Conservation (phyloP, 768 basidiomycete species). For the Naematelia aurantialba region DNA sequence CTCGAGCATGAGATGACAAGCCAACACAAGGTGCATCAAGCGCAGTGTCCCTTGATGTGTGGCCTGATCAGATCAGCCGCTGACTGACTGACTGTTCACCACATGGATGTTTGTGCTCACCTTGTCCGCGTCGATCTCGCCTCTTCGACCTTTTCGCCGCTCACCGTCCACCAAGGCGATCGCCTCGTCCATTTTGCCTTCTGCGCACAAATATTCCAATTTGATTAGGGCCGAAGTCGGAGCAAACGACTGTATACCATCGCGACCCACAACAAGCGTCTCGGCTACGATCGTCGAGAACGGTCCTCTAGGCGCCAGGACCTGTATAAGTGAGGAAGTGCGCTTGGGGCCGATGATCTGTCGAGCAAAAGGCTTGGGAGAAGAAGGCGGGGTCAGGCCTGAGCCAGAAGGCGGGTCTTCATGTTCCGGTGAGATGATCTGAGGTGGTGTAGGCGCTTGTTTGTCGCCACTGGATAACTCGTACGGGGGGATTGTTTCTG, state of each 20-base stretch:
- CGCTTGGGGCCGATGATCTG: constrained; percentile 29
- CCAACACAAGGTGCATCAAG: constrained; percentile 77
- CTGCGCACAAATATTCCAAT: constrained; percentile 29
- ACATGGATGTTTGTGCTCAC: constrained; percentile 25
- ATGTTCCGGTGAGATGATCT: constrained; percentile 8
- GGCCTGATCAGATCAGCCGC: constrained; percentile 19
- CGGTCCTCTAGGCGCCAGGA: constrained; percentile 17
- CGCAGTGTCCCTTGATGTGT: constrained; percentile 57
- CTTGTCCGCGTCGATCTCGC: constrained; percentile 47
- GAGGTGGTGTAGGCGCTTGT: not conserved
- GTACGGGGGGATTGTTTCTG: constrained; percentile 2
- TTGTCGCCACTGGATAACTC: constrained; percentile 1
- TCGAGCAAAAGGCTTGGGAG: constrained; percentile 26
- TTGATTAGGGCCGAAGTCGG: constrained; percentile 27
- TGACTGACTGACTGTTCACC: not conserved
- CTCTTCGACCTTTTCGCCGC: constrained; percentile 40
- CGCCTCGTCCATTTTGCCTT: constrained; percentile 37
- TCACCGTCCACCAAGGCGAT: constrained; percentile 44
- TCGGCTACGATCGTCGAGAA: constrained; percentile 40
- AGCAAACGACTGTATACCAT: constrained; percentile 38
- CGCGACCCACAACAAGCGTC: constrained; percentile 35
- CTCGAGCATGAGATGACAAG: constrained; percentile 71
- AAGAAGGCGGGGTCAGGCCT: constrained; percentile 46
- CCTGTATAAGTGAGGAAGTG: constrained; percentile 28
- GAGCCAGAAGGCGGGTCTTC: constrained; percentile 47